phyloP scores from a whole-genome alignment of 2,329 filamentous ascomycete genomes.

The Capronia coronata region DNA sequence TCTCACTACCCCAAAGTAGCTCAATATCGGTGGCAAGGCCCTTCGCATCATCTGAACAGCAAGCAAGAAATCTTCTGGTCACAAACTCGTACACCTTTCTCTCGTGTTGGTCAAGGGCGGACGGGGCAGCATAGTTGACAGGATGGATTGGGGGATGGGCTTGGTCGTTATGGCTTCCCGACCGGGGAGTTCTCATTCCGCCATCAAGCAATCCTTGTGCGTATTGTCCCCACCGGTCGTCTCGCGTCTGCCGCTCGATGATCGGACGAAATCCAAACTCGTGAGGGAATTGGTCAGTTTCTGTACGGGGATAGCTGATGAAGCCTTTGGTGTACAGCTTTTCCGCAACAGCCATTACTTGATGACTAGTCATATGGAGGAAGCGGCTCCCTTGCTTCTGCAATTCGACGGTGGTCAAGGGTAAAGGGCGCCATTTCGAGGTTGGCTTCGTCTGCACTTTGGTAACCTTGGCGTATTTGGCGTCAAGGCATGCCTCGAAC shows the following conservation, averaged over 20 bases:
- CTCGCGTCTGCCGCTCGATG: conserved; percentile 75
- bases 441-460: conserved; percentile 88
- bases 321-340: conserved; percentile 86
- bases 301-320: conserved; percentile 95
- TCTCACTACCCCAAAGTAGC: conserved; percentile 70
- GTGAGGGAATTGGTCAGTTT: conserved; percentile 90
- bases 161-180: conserved; percentile 86
- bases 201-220: conserved; percentile 60
- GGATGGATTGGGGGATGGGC: conserved; percentile 97
- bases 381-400: conserved; percentile 92
- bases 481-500: conserved; percentile 74
- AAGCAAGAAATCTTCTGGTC: conserved; percentile 83
- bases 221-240: conserved; percentile 70
- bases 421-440: conserved; percentile 87
- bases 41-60: conserved; percentile 88
- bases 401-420: conserved; percentile 88
- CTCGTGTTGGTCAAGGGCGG: conserved; percentile 59
- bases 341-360: conserved; percentile 82
- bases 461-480: conserved; percentile 69
- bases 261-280: conserved; percentile 77
- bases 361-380: conserved; percentile 81
- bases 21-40: conserved; percentile 81
- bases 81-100: conserved; percentile 86
- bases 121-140: conserved; percentile 69
- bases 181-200: conserved; percentile 71